A percentile compares a stretch with the other conserved stretches of the same genome.
phyloP scores from a whole-genome alignment of 1,284 basidiomycete species.

The Phylloboletellus chloephorus region DNA sequence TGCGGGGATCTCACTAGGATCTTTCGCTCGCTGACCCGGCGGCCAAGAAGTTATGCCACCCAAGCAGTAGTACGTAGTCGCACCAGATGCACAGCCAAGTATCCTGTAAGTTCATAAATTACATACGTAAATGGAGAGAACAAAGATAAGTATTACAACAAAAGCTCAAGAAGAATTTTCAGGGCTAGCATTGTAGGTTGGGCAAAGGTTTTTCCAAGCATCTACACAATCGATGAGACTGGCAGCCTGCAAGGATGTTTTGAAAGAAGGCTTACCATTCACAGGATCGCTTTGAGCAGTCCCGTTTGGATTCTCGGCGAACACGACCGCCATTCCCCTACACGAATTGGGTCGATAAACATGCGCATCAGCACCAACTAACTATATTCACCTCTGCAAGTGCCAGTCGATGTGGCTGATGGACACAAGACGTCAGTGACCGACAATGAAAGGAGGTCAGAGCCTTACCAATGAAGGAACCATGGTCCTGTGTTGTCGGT shows the following conservation, averaged over 20 bases:
- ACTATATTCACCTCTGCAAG: constrained; percentile 17
- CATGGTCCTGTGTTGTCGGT: constrained; percentile 36
- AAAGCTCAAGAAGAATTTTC: too few relatives aligned
- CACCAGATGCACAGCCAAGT: too few relatives aligned
- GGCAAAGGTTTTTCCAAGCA: constrained; percentile 17
- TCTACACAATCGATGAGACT: constrained; percentile 5
- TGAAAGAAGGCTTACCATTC: constrained; percentile 8
- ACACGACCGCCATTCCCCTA: constrained; percentile 38
- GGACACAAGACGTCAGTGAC: constrained; percentile 7
- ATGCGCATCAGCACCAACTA: background rate
- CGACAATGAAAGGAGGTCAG: background rate
- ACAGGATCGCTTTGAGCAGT: constrained; percentile 17
- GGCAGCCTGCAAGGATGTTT: background rate
- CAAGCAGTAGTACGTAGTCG: too few relatives aligned
- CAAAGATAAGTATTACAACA: too few relatives aligned
- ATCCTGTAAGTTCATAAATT: too few relatives aligned
- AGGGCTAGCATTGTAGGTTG: constrained; percentile 10
- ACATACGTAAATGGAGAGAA: too few relatives aligned
- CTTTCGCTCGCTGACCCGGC: too few relatives aligned
- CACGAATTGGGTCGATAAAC: background rate
- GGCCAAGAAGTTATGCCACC: too few relatives aligned
- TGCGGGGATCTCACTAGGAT: too few relatives aligned
- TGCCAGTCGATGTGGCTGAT: constrained; percentile 35
- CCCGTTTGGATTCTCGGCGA: constrained; percentile 33
- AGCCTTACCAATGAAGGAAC: constrained; percentile 30